Evolutionary conservation across 768 basidiomycete species (phyloP), one percentile per base, ranked within the genome.

Genomic region (Rhizopogon roseolus): DNA sequence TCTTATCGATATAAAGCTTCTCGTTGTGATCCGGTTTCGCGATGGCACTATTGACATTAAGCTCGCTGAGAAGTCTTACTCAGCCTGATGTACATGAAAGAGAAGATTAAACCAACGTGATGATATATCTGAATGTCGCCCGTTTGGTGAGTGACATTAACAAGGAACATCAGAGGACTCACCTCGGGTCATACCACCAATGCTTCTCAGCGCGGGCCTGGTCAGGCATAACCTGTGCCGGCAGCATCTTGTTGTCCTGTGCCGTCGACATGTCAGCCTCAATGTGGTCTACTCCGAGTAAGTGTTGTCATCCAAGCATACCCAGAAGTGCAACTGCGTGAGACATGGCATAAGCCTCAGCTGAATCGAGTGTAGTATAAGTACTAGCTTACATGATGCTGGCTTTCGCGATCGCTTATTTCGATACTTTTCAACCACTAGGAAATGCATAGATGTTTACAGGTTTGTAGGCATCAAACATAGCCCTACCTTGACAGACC

Each of bases 221-320:
- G 49, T 82, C 81, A 0, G 82, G 76, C 38, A 69, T 70, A 0
- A 84, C 57, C 19, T 76, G 69, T 27, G 69, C 78, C 6, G 84
- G 84, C n/a, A 85, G 67, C 5, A 85, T 72, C 55, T 82, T 83
- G 70, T 85, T 85, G 62, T 86, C 83, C 62, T 65, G 36, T 29
- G 16, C 11, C 49, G 34, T 36, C 13, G 34, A 13, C 29, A 29
- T 34, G 9, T 13, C 10, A 36, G 27, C 37, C 2, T 27, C 36
- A 46, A 11, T 16, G 51, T 4, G 6, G 22, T 19, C 41, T 19
- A 41, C 16, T 8, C n/a, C 34, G 4, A 36, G 34, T 36, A 5
- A 28, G 39, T 2, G 27, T 7, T 32, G 44, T 52, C 14, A 9
- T 8, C 17, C 11, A 9, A n/a, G 40, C 53, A 40, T 51, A 73